Base-by-base conservation (phyloP, 2,329 filamentous ascomycete genomes). In the Didymella glomerata region DNA sequence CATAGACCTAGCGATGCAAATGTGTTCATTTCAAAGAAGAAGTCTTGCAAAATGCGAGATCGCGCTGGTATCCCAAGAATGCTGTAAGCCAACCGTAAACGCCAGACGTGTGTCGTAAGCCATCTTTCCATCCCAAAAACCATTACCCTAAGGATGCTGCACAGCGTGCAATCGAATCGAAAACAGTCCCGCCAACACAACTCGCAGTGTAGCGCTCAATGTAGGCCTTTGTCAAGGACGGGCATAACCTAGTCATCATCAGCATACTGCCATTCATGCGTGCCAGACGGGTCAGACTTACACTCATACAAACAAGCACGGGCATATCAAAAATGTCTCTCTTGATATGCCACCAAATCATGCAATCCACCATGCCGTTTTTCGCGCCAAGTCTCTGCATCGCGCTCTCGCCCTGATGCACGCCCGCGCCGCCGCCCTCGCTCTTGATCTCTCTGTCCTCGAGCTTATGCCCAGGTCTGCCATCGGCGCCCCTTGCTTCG, bases 231-330 rank as follows among this genome's bases (percentile, higher is more conserved):
- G 20, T 70, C 67, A 4, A 75, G 62, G 14, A 75, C 70, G 20
- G 71, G 72, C 68, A 75, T 72, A 5, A 75, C 68, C 72, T 75
- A 32, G 3, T 13, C 13, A 41, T 2, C 10, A 18, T 47, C 24
- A 49, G 34, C 14, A 27, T 10, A 27, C 10, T 6, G 2, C 10
- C 16, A 18, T 16, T 9, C 16, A 18, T 14, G 4, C 20, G 11
- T 24, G 1, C 24, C 18, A 20, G n/a, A n/a, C 10, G 11, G 11
- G 18, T 2, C 5, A 22, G 16, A 89, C 93, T 89, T 78, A 97
- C 95, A 81, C 97, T 97, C 83, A 98, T 94, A 73, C 97, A 91
- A 77, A 98, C 96, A 81, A 98, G 84, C 92, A 97, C 97, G 22
- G 95, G 95, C 78, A 98, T 97, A 80, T 98, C 94, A 80, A 98